Conservation (phyloP, 139 green algal genomes). For the Spirogloea muscicola region DNA sequence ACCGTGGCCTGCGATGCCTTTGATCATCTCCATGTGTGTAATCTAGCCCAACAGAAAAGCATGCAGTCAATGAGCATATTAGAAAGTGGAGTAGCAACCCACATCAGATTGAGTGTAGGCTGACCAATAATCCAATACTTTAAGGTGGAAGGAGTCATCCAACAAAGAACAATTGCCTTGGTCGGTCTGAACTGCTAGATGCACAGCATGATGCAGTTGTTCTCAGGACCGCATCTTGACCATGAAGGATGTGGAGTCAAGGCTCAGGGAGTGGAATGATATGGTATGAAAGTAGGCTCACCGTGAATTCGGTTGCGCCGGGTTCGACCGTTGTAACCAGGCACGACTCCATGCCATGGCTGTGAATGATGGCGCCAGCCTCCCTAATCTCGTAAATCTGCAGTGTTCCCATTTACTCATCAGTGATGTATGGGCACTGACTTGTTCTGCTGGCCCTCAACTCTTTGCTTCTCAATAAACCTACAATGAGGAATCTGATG, state of each 20-base stretch:
- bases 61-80: neutral
- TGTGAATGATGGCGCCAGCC: constrained; percentile 89
- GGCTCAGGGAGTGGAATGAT: neutral
- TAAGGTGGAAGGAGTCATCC: no score
- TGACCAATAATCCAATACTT: no score
- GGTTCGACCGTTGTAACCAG: constrained; percentile 84
- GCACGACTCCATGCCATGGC: constrained; percentile 78
- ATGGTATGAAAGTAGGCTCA: neutral
- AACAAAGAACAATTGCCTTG: no score
- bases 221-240: no score
- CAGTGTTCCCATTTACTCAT: no score
- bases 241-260: neutral
- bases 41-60: constrained; percentile 40
- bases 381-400: constrained; percentile 77
- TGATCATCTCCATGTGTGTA: constrained; percentile 96
- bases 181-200: no score
- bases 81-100: neutral
- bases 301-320: constrained; percentile 66
- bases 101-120: no score
- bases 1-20: constrained; percentile 71
- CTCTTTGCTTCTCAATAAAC: no score
- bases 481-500: no score
- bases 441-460: no score
- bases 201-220: no score
- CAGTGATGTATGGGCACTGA: no score